phyloP scores from a whole-genome alignment of 1,139 yeast species.

The Yamadazyma kanchanaburiensis region DNA sequence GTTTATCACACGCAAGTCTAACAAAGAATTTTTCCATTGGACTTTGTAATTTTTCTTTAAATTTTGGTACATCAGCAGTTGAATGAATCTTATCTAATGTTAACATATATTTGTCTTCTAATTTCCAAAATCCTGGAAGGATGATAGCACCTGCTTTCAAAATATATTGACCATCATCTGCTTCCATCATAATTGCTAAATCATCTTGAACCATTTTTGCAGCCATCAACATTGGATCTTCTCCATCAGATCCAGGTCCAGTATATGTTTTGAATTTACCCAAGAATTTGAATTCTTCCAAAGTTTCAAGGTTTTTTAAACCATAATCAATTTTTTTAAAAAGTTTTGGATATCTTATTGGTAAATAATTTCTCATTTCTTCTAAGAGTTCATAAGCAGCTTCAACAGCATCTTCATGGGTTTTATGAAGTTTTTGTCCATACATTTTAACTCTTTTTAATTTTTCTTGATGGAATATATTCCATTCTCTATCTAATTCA shows the following conservation, averaged over 20 bases:
- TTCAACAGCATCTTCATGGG: constrained; percentile 48
- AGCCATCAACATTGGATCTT: constrained; percentile 58
- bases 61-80: constrained; percentile 65
- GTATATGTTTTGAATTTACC: constrained; percentile 11
- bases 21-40: constrained; percentile 67
- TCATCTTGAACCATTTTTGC: constrained; percentile 65
- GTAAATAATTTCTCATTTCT: constrained; percentile 52
- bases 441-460: constrained; percentile 42
- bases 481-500: constrained; percentile 65
- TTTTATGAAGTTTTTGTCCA: constrained; percentile 48
- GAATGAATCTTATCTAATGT: constrained; percentile 60
- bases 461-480: constrained; percentile 50
- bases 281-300: constrained; percentile 33
- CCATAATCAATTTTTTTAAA: constrained; percentile 46
- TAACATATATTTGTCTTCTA: constrained; percentile 51
- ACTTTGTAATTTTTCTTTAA: constrained; percentile 49
- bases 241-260: constrained; percentile 14
- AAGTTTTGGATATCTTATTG: constrained; percentile 55
- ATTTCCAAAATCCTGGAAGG: constrained; percentile 65
- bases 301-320: constrained; percentile 50
- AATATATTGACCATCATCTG: constrained; percentile 50
- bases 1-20: constrained; percentile 50
- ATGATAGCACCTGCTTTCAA: constrained; percentile 60
- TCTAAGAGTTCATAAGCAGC: constrained; percentile 57
- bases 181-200: constrained; percentile 62